Conservation (phyloP, 208 protist genomes). For the Trypanosomatidae sp. region DNA sequence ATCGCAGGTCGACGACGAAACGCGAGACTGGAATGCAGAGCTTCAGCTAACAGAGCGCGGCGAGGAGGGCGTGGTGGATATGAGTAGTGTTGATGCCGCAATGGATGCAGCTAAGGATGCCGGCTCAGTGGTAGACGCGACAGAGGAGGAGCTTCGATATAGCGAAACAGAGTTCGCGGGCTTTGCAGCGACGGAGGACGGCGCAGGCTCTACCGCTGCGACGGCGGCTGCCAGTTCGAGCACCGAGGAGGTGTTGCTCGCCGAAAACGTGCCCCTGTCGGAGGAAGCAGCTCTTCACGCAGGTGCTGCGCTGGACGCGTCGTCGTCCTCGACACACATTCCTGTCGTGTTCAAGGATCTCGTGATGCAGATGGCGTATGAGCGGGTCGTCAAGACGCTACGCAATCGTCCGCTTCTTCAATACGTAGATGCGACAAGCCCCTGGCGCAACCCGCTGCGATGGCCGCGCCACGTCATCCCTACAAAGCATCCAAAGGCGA, state of each 20-base stretch:
- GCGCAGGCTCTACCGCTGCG: not conserved
- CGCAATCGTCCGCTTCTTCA: slow-evolving; percentile 56
- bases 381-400: slow-evolving; percentile 48
- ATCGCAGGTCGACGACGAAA: slow-evolving; percentile 60
- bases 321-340: not conserved
- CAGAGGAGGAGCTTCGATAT: slow-evolving; percentile 10
- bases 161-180: slow-evolving; percentile 5
- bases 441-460: slow-evolving; percentile 85
- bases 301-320: not conserved
- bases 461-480: slow-evolving; percentile 84
- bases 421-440: slow-evolving; percentile 77
- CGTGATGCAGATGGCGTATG: slow-evolving; percentile 45
- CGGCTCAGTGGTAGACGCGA: not conserved
- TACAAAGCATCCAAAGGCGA: slow-evolving; percentile 79
- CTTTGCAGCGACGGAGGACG: not conserved
- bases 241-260: not conserved
- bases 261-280: not conserved
- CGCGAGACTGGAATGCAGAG: slow-evolving; percentile 41
- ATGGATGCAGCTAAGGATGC: not conserved
- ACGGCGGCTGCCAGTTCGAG: not conserved
- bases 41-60: not conserved
- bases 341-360: slow-evolving; percentile 27
- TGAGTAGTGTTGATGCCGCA: not conserved
- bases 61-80: not conserved
- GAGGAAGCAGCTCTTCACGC: not conserved